Percentiles rank a stretch among this genome's conserved stretches.
Conservation (phyloP, 2,329 filamentous ascomycete genomes). For the Verticillium isaacii region DNA sequence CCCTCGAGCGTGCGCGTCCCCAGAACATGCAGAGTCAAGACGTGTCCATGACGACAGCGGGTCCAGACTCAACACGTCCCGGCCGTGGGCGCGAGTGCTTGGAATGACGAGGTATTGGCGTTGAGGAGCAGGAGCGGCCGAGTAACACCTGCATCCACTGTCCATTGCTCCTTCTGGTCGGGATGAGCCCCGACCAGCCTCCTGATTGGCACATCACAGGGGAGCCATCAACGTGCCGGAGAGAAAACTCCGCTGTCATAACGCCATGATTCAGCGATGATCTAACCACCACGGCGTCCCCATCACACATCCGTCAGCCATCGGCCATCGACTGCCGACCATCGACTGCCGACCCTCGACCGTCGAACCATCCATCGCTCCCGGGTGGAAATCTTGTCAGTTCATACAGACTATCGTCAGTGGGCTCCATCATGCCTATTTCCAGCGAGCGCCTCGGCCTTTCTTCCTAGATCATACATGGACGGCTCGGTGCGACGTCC, state of each 20-base stretch:
- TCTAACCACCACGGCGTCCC: not conserved
- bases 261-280: not conserved
- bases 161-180: not conserved
- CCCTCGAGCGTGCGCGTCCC: not conserved
- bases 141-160: not conserved
- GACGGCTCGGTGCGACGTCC: not conserved
- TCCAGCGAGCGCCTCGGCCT: no score
- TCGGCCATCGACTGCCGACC: no score
- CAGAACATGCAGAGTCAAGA: not conserved
- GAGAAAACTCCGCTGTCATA: not conserved
- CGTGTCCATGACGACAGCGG: not conserved
- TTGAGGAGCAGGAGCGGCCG: not conserved
- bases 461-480: not conserved
- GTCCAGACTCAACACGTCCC: not conserved
- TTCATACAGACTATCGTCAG: no score
- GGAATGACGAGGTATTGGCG: not conserved
- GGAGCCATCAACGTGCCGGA: not conserved
- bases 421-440: no score
- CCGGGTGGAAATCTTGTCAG: no score
- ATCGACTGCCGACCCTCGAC: no score
- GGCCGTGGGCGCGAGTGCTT: not conserved
- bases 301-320: not conserved
- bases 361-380: no score
- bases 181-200: not conserved
- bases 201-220: not conserved